Evolutionary conservation across 208 protist genomes (phyloP), one percentile per base, ranked within the genome.

Genomic region (Leishmania turanica): DNA sequence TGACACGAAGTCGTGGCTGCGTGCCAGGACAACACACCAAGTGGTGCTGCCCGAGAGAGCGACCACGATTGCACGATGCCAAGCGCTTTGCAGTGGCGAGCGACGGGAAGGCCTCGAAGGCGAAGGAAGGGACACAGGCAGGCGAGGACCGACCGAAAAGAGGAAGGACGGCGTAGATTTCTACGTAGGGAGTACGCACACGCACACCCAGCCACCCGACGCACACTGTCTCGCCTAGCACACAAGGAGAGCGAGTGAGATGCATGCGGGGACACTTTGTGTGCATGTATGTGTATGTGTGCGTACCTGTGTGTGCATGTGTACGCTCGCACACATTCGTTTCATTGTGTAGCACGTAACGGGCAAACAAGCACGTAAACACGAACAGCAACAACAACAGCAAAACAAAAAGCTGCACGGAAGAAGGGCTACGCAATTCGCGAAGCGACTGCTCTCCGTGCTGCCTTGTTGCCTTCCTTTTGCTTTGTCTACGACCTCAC

Each of bases 331-430:
- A 71, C 66, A 71, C 42, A 5, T 53, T 71, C 8, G 40, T 54
- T 73, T 73, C 42, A 73, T 37, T 37, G 42, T 53, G 69, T 64
- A 64, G 37, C 74, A 77, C 74, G 2, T 47, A 77, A 78, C 69
- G 34, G 4, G 53, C 51, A 74, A 47, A 34, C 19, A 64, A 6
- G 27, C 40, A 73, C 15, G 68, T 13, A 45, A 17, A 49, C 31
- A 80, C 66, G 64, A 17, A 65, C 17, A 51, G 2, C 45, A 47
- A 47, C 45, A 71, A 27, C 54, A 53, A 45, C 75, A 37, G 34
- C 34, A 37, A n/a, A 0, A 31, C n/a, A 4, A 62, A n/a, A 31
- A 40, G 24, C 3, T 31, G 27, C 7, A 11, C 45, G 21, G 21
- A 77, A 45, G 9, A 45, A 65, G 27, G 45, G 19, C 53, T 31